Conservation (phyloP, 2,329 filamentous ascomycete species). For the Clarireedia homoeocarpa region DNA sequence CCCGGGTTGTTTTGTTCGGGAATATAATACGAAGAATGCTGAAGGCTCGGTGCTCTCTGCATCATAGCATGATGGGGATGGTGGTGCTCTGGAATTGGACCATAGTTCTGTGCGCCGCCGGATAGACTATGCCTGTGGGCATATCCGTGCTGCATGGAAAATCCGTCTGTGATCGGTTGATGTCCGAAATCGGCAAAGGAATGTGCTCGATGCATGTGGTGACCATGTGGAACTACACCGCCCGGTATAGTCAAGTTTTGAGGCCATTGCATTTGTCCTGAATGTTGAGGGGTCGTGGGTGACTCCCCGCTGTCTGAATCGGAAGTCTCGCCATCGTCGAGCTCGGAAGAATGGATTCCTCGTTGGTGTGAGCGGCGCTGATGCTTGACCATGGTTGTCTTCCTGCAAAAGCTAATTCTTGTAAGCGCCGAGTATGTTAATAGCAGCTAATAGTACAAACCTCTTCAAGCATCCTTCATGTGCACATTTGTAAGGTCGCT, state of each 20-base stretch:
- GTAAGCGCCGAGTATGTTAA: conserved; percentile 11
- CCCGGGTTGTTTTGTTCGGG: conserved; percentile 55
- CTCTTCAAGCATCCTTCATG: conserved; percentile 34
- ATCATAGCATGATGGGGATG: conserved; percentile 33
- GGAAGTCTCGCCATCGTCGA: conserved; percentile 30
- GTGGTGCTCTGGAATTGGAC: conserved; percentile 36
- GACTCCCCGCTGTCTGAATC: conserved; percentile 41
- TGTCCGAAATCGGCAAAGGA: conserved; percentile 47
- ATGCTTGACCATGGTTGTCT: conserved; percentile 65
- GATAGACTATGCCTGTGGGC: conserved; percentile 42
- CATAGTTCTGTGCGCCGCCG: conserved; percentile 37
- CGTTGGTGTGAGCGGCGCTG: conserved; percentile 54
- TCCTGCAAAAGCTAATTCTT: conserved; percentile 55
- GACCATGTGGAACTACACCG: conserved; percentile 25
- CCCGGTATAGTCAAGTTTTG: conserved; percentile 35
- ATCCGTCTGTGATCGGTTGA: conserved; percentile 34
- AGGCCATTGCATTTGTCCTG: conserved; percentile 43
- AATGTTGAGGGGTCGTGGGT: conserved; percentile 47
- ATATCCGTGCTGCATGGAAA: conserved; percentile 31
- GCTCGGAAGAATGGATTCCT: conserved; percentile 45
- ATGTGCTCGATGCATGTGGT: conserved; percentile 39
- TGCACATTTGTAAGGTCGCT: conserved; percentile 57
- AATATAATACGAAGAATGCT: conserved; percentile 38
- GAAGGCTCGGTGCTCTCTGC: conserved; percentile 26
- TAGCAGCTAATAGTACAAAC: conserved; percentile 15